These are phyloP conservation scores for Rhododendron griersonianum DNA, from an alignment of 148 eudicot species.

Conservation along the genomic window DNA sequence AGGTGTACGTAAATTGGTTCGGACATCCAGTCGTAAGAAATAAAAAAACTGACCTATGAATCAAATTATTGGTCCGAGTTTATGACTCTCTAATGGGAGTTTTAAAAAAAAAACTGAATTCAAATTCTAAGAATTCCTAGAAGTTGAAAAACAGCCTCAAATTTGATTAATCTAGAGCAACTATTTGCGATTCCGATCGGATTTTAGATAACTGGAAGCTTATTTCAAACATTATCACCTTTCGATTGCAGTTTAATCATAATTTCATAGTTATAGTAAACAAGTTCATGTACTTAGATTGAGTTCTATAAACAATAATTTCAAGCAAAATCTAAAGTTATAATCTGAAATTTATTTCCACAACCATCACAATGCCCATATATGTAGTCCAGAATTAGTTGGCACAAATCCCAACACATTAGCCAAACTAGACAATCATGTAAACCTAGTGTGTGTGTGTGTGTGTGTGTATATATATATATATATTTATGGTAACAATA, in stretches of 20 bases:
- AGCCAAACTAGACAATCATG: neutral
- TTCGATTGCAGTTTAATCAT: neutral
- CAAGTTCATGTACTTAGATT: too few species aligned
- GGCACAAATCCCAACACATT: neutral
- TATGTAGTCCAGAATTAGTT: neutral
- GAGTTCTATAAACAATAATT: too few species aligned
- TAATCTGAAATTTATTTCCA: too few species aligned
- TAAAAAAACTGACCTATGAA: neutral
- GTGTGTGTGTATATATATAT: too few species aligned
- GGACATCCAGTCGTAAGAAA: neutral
- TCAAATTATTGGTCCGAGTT: neutral
- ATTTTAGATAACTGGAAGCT: neutral
- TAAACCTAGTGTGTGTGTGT: neutral
- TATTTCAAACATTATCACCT: neutral
- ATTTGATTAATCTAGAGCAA: neutral
- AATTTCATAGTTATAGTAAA: too few species aligned
- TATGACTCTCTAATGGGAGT: neutral
- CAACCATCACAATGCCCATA: neutral
- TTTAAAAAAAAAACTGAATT: neutral
- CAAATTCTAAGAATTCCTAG: neutral
- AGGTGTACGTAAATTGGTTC: neutral
- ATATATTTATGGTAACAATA: neutral
- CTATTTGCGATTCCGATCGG: too few species aligned
- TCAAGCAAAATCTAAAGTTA: too few species aligned
- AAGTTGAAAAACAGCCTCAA: neutral